Base-by-base conservation (phyloP, 805 yeast species). In the Yarrowia porcina region DNA sequence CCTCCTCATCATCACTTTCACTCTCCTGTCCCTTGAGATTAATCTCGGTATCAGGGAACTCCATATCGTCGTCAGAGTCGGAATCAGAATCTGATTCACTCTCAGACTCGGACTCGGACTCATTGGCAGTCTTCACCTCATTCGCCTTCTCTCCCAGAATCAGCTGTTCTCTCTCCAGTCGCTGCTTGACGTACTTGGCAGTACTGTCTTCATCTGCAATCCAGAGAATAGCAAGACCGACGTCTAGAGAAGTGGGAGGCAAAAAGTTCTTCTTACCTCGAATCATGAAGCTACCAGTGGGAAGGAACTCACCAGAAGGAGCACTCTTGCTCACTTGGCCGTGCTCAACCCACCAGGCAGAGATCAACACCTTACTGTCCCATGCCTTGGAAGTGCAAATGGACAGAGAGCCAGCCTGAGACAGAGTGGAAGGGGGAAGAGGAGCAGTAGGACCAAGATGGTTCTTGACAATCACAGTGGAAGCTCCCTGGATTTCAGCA, bases 181-280 rank as follows among this genome's bases (percentile, higher is more conserved):
- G 25, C 35, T 67, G 65, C 20, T 64, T 72, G 27, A 72, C 74
- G 50, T 76, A 75, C 54, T 75, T 75, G 8, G 65, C 68, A 15
- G 77, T 72, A 2, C 84, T 77, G 2, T 80, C 79, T 32, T 82
- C 87, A 56, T 87, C 87, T 1, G 84, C 78, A 64, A 86, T 76
- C 88, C 96, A 90, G 64, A 89, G 69, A 61, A 94, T 80, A 0
- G 89, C 97, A 68, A 92, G 79, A 0, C 99, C 99, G 94, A 94
- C 88, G 0, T 86, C 90, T 69, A 92, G 73, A 67, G 87, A 96
- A n/a, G 87, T 80, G 4, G 97, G 90, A 2, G 77, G 85, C 67
- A 92, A 76, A 66, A 77, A 82, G 18, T 79, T 80, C 69, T 84
- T 86, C 27, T 66, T 69, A 8, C 82, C 82, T 45, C 82, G 78